phyloP scores from a whole-genome alignment of 768 basidiomycete genomes.

The Porphyrellus cyaneotinctus region DNA sequence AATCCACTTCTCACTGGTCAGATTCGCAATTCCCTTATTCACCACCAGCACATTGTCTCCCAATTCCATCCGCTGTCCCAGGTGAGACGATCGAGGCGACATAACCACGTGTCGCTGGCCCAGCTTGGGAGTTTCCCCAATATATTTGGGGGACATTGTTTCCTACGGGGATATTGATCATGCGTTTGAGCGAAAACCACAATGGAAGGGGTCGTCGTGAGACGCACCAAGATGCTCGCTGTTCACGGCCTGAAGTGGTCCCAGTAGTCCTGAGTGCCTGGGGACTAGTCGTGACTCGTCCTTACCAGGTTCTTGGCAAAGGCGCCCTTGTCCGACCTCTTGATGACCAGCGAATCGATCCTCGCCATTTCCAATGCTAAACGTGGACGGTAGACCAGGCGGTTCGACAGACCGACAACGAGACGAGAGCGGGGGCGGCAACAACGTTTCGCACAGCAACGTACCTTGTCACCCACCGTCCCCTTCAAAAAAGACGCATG shows the following conservation, averaged over 20 bases:
- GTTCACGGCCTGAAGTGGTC: background rate
- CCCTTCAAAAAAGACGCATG: slow-evolving; percentile 18
- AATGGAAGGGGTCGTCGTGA: background rate
- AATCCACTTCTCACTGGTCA: background rate
- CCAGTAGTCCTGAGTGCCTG: background rate
- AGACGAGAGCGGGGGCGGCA: background rate
- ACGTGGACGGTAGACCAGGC: background rate
- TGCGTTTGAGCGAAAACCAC: background rate
- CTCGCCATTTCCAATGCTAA: background rate
- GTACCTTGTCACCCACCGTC: background rate
- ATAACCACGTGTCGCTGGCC: slow-evolving; percentile 5
- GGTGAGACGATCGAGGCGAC: background rate
- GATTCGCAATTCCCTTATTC: slow-evolving; percentile 2
- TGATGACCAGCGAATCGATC: background rate
- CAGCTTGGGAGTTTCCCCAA: background rate
- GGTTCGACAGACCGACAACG: background rate
- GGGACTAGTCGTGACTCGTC: background rate
- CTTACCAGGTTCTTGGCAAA: background rate
- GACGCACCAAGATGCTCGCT: background rate
- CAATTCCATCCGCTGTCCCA: background rate
- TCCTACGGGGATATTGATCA: slow-evolving; percentile 6
- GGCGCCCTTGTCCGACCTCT: background rate
- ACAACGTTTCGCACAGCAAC: slow-evolving; percentile 11
- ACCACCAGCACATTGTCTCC: background rate
- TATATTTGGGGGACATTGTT: background rate